Conservation (phyloP, 139 green algal species). For the Chlorella sorokiniana region DNA sequence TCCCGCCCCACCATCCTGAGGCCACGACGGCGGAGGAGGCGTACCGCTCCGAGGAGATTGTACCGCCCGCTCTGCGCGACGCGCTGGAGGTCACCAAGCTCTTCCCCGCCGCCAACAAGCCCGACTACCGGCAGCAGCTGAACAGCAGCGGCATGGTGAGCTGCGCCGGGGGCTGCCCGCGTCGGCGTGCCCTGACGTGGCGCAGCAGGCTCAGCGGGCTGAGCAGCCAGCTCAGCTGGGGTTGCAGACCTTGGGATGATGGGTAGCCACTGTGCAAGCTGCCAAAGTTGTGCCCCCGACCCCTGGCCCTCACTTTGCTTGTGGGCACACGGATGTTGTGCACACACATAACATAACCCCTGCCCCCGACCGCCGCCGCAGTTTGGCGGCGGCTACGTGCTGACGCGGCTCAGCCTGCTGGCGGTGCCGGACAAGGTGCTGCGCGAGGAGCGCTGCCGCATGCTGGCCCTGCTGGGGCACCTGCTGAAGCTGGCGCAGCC, state of each 20-base stretch:
- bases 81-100: constrained; percentile 40
- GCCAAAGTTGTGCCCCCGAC: no score
- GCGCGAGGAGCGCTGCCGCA: constrained; percentile 28
- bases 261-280: no score
- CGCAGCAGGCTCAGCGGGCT: no score
- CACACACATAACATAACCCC: background rate
- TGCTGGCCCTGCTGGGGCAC: constrained; percentile 40
- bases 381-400: constrained; percentile 39
- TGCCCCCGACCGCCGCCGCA: background rate
- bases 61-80: constrained; percentile 31
- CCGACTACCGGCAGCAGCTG: constrained; percentile 17
- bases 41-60: constrained; percentile 39
- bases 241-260: no score
- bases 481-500: constrained; percentile 35
- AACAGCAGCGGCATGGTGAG: constrained; percentile 7
- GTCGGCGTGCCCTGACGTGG: no score
- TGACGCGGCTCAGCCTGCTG: constrained; percentile 34
- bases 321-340: background rate
- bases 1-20: constrained; percentile 54
- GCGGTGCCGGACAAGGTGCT: background rate
- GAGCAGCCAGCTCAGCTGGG: no score
- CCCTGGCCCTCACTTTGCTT: no score
- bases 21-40: constrained; percentile 45
- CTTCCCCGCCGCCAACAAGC: constrained; percentile 39
- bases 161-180: background rate